Evolutionary conservation across 768 basidiomycete genomes (phyloP), one percentile per base, ranked within the genome.

Genomic region (Trametes cubensis): DNA sequence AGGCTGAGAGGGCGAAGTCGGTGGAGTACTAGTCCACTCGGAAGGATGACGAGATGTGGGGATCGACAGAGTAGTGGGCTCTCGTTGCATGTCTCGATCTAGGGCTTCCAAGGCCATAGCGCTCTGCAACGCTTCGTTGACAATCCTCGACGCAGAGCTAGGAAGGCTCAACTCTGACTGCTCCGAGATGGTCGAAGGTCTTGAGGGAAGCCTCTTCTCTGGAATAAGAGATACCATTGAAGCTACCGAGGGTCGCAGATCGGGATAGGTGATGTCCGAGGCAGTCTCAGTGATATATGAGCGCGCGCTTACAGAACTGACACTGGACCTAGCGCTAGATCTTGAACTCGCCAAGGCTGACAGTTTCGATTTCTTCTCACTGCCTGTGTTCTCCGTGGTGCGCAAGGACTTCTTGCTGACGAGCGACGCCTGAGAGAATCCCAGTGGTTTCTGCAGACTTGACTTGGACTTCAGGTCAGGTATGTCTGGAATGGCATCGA

Each of bases 231-330:
- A 74, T 41, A 74, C 42, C 30, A 74, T 69, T 20, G 89, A 91
- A 51, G 83, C 79, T 3, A 84, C 71, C 26, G 86, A 80, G n/a
- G 89, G 90, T 18, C 90, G 85, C 62, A 91, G 78, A 18, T 70
- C 80, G 23, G 89, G 87, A 69, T 87, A 92, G 1, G 90, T 91
- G 67, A 85, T 83, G n/a, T 88, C 79, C 25, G 89, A 86, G 3
- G 83, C 85, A 0, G 83, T 76, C 38, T 83, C 77, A 45, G 83
- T 73, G 11, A 76, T 81, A 60, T 60, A 83, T 23, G 85, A 83
- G 51, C 81, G 76, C 23, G 87, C 85, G 66, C 82, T 84, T 62
- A 80, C 76, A 60, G 78, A 82, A 47, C 81, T 84, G 63, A 79
- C 58, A 26, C 60, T 64, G 8, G 63, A 63, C 50, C 65, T 73